Evolutionary conservation across 75 land plant genomes (phyloP).

Genomic region (Azolla pinnata): DNA sequence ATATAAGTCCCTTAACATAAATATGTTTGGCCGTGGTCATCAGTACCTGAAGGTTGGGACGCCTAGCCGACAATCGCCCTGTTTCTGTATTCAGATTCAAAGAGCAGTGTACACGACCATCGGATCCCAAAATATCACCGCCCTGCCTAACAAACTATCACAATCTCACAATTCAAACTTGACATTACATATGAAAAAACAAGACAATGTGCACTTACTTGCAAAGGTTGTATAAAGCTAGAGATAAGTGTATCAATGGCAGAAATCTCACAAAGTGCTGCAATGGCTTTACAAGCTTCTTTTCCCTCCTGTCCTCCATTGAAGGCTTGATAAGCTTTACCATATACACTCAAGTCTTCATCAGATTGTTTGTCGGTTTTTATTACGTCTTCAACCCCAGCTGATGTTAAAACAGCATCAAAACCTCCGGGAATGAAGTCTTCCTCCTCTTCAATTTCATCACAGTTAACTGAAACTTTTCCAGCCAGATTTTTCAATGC

Average conservation of each 20-base stretch:
- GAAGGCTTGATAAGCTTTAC: slow-evolving; percentile 73
- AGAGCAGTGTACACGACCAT: slow-evolving; percentile 95
- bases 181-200: not conserved
- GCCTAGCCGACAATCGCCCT: slow-evolving; percentile 89
- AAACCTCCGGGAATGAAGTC: slow-evolving; percentile 9
- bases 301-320: slow-evolving; percentile 51
- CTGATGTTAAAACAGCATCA: slow-evolving; percentile 19
- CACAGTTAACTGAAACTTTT: slow-evolving; percentile 57
- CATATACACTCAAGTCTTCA: slow-evolving; percentile 54
- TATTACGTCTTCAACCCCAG: slow-evolving; percentile 9
- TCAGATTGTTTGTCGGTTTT: not conserved
- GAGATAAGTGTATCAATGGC: slow-evolving; percentile 87
- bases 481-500: slow-evolving; percentile 69
- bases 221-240: slow-evolving; percentile 87
- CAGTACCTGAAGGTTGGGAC: slow-evolving; percentile 92
- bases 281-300: slow-evolving; percentile 87
- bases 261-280: slow-evolving; percentile 81
- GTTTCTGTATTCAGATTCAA: slow-evolving; percentile 97
- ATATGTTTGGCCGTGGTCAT: not conserved
- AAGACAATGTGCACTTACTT: slow-evolving; percentile 34
- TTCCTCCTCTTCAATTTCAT: slow-evolving; percentile 20
- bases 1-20: no score
- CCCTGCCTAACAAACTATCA: slow-evolving; percentile 31
- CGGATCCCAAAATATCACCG: slow-evolving; percentile 49
- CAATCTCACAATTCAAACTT: not conserved